Conservation (phyloP, 2,329 filamentous ascomycete genomes). For the Pezicula neosporulosa region DNA sequence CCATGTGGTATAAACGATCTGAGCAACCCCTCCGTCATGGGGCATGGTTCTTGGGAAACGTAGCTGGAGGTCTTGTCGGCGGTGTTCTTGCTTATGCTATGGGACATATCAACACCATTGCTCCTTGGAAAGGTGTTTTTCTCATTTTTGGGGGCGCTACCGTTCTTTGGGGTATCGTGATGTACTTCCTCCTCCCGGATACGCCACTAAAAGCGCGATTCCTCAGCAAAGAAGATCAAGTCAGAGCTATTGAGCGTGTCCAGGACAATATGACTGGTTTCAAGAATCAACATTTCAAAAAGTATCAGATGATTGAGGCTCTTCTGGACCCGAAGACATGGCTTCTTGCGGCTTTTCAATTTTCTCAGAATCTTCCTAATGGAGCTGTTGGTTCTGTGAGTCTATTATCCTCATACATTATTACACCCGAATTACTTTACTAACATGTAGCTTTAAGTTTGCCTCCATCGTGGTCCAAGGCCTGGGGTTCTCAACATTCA, state of each 20-base stretch:
- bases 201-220: slow-evolving; percentile 28
- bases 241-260: slow-evolving; percentile 29
- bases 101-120: slow-evolving; percentile 20
- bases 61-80: background rate
- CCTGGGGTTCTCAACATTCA: slow-evolving; percentile 26
- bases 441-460: slow-evolving; percentile 11
- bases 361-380: background rate
- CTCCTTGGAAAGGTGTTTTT: slow-evolving; percentile 30
- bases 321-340: slow-evolving; percentile 29
- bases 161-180: slow-evolving; percentile 28
- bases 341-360: slow-evolving; percentile 5
- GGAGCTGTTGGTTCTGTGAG: background rate
- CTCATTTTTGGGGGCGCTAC: slow-evolving; percentile 31
- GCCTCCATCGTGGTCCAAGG: slow-evolving; percentile 28
- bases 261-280: slow-evolving; percentile 31
- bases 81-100: slow-evolving; percentile 30
- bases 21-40: slow-evolving; percentile 28
- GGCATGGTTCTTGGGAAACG: slow-evolving; percentile 17
- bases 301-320: slow-evolving; percentile 22
- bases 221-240: slow-evolving; percentile 25
- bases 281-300: slow-evolving; percentile 30
- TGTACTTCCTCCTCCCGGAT: slow-evolving; percentile 30
- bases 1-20: slow-evolving; percentile 29
- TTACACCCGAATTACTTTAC: background rate
- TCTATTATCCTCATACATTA: background rate